These are phyloP conservation scores for Thielaviopsis musarum DNA, from an alignment of 2,329 filamentous ascomycete genomes.

Conservation along the genomic window DNA sequence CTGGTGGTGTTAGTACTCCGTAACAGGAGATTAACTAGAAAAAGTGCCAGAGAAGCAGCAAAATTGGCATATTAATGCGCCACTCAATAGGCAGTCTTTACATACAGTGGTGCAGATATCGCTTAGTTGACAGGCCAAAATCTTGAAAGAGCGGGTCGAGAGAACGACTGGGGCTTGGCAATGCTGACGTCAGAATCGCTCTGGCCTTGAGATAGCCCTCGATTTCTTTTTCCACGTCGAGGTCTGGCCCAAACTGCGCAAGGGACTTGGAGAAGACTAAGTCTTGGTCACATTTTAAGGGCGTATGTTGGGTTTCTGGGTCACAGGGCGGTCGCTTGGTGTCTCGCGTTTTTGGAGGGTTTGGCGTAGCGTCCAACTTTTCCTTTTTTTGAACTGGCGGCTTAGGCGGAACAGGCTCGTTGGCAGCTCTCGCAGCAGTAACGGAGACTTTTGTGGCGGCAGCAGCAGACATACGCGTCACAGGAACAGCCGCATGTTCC, in stretches of 20 bases:
- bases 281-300: no score
- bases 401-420: no score
- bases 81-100: conserved; percentile 10
- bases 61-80: no score
- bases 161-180: background rate
- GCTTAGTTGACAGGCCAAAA: conserved; percentile 27
- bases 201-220: background rate
- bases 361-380: no score
- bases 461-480: background rate
- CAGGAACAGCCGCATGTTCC: background rate
- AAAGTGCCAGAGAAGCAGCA: conserved; percentile 13
- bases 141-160: conserved; percentile 38
- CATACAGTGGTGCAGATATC: conserved; percentile 36
- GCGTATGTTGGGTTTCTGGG: no score
- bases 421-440: no score
- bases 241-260: background rate
- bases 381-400: no score
- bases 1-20: conserved; percentile 11
- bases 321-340: no score
- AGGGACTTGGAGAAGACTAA: background rate
- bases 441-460: no score
- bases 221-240: background rate
- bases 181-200: background rate
- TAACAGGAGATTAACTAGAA: conserved; percentile 10
- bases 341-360: no score